Evolutionary conservation across 2,329 filamentous ascomycete genomes (phyloP), one percentile per base, ranked within the genome.

Genomic region (Venturia carpophila): DNA sequence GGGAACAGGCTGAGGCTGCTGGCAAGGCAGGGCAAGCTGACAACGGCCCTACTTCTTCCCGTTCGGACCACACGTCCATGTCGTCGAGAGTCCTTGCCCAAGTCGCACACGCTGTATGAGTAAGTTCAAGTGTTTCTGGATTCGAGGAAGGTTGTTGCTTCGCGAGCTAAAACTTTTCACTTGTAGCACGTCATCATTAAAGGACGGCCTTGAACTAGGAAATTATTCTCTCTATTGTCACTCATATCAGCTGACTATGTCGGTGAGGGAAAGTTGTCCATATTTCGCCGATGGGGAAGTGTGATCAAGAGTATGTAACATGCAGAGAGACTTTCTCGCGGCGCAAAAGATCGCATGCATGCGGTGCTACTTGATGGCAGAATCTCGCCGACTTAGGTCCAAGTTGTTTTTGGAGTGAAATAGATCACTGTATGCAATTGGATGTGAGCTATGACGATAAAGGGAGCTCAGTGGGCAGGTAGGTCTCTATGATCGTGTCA

Each of bases 1-100:
- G 52, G 52, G 52, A 58, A 27, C 52, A 58, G 52, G 52, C 52
- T 58, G 52, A 21, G 30, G 52, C 17, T 58, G 27, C 27, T 37
- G 27, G 30, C 13, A 5, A 58, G 15, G 24, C 7, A 47, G 3
- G 13, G 47, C 13, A 58, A 34, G 52, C 52, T 58, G 52, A 58
- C 52, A n/a, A 58, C 15, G 5, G 52, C 15, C 19, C 47, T 15
- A 27, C 10, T 1, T n/a, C 9, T 27, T 37, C 27, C 27, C 52
- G 52, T 58, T n/a, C 17, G 52, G 52, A 24, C 52, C 52, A 58
- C 52, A 37, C n/a, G 27, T 19, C 17, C 52, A 19, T 58, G 52
- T 37, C 49, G 27, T 55, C 49, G 34, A 55, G 17, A 55, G 49
- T 17, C 1, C 6, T 2, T 34, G 27, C 24, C 24, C 30, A 19